Conservation (phyloP, 1,284 basidiomycete genomes). For the Leccinum pachyderme region DNA sequence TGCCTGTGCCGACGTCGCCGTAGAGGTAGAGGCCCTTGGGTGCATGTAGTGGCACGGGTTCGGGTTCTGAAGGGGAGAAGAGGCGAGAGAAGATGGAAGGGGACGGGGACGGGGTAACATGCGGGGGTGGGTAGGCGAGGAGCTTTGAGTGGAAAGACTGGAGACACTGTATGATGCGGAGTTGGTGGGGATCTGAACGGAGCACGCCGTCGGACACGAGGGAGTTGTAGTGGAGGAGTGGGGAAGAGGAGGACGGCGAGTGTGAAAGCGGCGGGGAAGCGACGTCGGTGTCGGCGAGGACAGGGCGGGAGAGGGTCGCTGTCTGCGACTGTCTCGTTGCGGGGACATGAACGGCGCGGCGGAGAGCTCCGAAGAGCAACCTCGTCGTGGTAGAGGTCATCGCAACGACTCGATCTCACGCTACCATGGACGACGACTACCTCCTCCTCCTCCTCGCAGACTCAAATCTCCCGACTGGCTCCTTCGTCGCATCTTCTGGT, state of each 20-base stretch:
- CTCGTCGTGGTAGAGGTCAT: slow-evolving; percentile 13
- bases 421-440: slow-evolving; percentile 42
- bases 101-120: slow-evolving; percentile 35
- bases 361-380: background rate
- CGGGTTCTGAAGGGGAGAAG: slow-evolving; percentile 49
- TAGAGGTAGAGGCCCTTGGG: slow-evolving; percentile 96
- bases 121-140: slow-evolving; percentile 68
- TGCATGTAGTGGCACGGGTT: slow-evolving; percentile 47
- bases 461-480: slow-evolving; percentile 84
- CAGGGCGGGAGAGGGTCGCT: background rate
- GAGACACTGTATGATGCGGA: slow-evolving; percentile 78
- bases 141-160: slow-evolving; percentile 81
- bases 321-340: background rate
- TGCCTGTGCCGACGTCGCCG: slow-evolving; percentile 96
- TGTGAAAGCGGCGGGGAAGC: background rate
- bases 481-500: slow-evolving; percentile 90
- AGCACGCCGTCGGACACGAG: slow-evolving; percentile 74
- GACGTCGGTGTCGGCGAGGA: background rate
- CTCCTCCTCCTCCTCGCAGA: slow-evolving; percentile 74
- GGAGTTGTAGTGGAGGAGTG: slow-evolving; percentile 70
- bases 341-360: background rate
- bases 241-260: slow-evolving; percentile 33
- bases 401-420: background rate
- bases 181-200: slow-evolving; percentile 81
- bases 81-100: slow-evolving; percentile 51